Evolutionary conservation across 768 basidiomycete genomes (phyloP).

Genomic region (Lactifluus pinguis): DNA sequence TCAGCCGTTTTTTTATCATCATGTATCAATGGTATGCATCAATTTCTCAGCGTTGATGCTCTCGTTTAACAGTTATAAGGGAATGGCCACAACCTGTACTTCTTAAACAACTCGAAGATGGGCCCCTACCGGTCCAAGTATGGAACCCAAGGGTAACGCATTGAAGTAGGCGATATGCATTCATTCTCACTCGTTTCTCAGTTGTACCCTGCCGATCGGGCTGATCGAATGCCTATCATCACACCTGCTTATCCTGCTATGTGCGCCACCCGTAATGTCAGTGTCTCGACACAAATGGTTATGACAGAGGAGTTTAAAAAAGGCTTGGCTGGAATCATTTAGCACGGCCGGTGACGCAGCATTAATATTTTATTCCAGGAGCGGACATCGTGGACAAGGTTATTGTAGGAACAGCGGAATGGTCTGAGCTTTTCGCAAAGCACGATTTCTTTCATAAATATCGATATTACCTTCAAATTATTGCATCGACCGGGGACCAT

Average conservation of each 20-base stretch:
- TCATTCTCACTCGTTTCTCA: slow-evolving; percentile 25
- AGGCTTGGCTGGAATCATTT: slow-evolving; percentile 36
- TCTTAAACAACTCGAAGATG: slow-evolving; percentile 93
- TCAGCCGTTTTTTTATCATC: slow-evolving; percentile 97
- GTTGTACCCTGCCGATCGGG: slow-evolving; percentile 84
- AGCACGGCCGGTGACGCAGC: neutral
- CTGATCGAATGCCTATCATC: slow-evolving; percentile 99
- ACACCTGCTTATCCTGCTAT: slow-evolving; percentile 98
- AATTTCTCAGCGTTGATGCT: neutral
- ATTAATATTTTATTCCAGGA: slow-evolving; percentile 40
- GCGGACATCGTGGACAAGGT: slow-evolving; percentile 92
- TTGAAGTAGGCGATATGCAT: neutral
- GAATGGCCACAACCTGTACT: slow-evolving; percentile 98
- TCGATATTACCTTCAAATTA: slow-evolving; percentile 91
- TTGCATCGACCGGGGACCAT: slow-evolving; percentile 75
- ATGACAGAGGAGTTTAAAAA: slow-evolving; percentile 94
- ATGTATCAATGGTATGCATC: slow-evolving; percentile 85
- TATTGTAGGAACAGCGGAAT: slow-evolving; percentile 69
- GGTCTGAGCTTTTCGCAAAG: slow-evolving; percentile 91
- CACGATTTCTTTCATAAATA: slow-evolving; percentile 98
- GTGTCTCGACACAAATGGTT: slow-evolving; percentile 89
- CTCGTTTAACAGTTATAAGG: slow-evolving; percentile 39
- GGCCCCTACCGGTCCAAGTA: slow-evolving; percentile 84
- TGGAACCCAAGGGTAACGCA: slow-evolving; percentile 90
- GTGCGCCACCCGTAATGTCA: slow-evolving; percentile 98